Conservation (phyloP, 306 rosid species). For the Cucurbita argyrosperma region DNA sequence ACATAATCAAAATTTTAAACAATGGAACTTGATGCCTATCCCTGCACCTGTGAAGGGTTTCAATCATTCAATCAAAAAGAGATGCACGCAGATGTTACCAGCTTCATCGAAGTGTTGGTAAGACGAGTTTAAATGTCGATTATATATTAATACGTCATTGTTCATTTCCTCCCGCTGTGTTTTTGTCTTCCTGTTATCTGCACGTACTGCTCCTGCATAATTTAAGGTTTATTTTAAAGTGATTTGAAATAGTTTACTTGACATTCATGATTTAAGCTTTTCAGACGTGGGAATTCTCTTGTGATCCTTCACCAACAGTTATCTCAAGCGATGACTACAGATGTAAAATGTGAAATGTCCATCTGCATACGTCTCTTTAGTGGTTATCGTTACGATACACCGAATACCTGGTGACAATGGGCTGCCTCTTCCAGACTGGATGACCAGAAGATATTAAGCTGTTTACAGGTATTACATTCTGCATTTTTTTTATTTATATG, state of each 20-base stretch:
- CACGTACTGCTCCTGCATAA: neutral
- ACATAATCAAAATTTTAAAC: constrained; percentile 15
- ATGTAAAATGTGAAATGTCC: neutral
- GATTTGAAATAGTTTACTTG: neutral
- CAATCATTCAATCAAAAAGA: neutral
- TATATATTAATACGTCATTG: neutral
- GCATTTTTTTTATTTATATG: neutral
- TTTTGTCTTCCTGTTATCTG: neutral
- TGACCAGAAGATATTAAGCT: neutral
- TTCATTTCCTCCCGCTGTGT: neutral
- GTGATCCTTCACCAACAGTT: neutral
- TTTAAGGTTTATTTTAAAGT: neutral
- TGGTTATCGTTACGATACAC: neutral
- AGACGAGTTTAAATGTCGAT: neutral
- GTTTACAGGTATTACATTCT: constrained; percentile 1
- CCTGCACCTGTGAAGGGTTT: neutral
- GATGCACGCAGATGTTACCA: neutral
- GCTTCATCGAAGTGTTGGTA: neutral
- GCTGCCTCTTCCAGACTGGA: neutral
- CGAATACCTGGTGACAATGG: neutral
- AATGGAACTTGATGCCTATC: constrained; percentile 7
- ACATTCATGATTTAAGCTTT: neutral
- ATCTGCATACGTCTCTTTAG: neutral
- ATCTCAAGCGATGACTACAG: neutral
- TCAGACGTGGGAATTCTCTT: neutral